These are phyloP conservation scores for Epichloe gansuensis DNA, from an alignment of 2,329 filamentous ascomycete genomes.

Conservation along the genomic window DNA sequence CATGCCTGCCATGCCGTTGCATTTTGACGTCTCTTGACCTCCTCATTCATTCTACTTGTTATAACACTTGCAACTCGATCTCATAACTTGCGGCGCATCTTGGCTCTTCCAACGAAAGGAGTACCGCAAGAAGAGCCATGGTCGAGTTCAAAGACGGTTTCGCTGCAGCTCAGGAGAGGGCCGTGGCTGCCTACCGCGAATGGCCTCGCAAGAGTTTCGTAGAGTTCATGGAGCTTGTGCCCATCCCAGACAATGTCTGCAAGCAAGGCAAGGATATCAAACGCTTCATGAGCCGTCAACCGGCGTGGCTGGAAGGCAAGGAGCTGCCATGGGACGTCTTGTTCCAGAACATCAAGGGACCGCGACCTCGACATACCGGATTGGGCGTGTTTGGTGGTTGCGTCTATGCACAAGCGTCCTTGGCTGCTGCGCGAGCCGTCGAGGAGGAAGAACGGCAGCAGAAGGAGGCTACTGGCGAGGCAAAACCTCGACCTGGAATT, in stretches of 20 bases:
- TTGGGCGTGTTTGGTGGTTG: constrained; percentile 24
- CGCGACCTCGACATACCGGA: constrained; percentile 7
- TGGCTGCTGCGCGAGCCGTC: constrained; percentile 23
- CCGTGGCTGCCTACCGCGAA: constrained; percentile 1
- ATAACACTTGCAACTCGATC: background rate
- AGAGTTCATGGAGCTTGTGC: constrained; percentile 17
- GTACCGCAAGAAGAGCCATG: background rate
- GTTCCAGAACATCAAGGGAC: constrained; percentile 7
- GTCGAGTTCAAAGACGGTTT: constrained; percentile 2
- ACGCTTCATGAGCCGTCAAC: constrained; percentile 20
- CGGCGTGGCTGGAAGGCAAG: constrained; percentile 20
- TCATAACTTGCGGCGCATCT: background rate
- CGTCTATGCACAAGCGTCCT: constrained; percentile 25
- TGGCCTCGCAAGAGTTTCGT: constrained; percentile 16
- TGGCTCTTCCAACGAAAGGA: background rate
- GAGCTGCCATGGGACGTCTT: constrained; percentile 19
- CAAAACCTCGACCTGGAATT: constrained; percentile 18
- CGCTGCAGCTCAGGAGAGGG: background rate
- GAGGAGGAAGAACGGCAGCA: constrained; percentile 18
- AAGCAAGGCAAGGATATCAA: constrained; percentile 6
- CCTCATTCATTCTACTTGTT: background rate
- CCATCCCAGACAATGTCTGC: constrained; percentile 11
- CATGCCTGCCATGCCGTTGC: background rate
- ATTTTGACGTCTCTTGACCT: background rate
- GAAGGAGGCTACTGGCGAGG: constrained; percentile 1